A percentile compares a stretch with the other conserved stretches of the same genome.
Conservation (phyloP, 176 grass and related monocot genomes). For the Rhynchospora tenuis region DNA sequence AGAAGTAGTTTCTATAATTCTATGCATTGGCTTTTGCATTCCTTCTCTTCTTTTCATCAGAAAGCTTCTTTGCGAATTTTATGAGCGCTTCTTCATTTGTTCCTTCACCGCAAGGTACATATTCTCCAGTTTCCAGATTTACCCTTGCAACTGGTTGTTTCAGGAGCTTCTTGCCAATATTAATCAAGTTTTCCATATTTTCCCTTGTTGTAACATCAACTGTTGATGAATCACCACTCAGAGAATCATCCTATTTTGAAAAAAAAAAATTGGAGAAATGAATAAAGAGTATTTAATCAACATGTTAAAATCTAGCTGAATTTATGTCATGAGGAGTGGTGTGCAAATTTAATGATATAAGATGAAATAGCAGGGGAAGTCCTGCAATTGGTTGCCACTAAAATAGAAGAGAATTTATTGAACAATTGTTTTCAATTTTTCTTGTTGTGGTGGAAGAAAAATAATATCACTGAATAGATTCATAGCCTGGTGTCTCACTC, state of each 20-base stretch:
- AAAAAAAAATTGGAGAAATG: neutral
- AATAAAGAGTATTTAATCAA: neutral
- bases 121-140: constrained; percentile 45
- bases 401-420: neutral
- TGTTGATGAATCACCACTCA: constrained; percentile 27
- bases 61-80: constrained; percentile 45
- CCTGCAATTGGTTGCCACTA: no score
- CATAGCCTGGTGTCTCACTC: neutral
- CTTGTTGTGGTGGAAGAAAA: neutral
- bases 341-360: no score
- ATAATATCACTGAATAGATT: neutral
- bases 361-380: no score
- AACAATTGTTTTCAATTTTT: neutral
- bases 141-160: constrained; percentile 44
- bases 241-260: constrained; percentile 35
- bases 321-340: neutral
- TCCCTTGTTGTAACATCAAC: constrained; percentile 57
- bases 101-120: neutral
- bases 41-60: constrained; percentile 35
- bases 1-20: neutral
- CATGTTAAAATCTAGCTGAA: neutral
- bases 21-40: neutral
- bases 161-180: constrained; percentile 35
- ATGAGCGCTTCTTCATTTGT: constrained; percentile 43
- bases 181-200: constrained; percentile 49